Evolutionary conservation across 192 early-diverging fungal species (phyloP), one percentile per base, ranked within the genome.

Genomic region (Backusella luteola): DNA sequence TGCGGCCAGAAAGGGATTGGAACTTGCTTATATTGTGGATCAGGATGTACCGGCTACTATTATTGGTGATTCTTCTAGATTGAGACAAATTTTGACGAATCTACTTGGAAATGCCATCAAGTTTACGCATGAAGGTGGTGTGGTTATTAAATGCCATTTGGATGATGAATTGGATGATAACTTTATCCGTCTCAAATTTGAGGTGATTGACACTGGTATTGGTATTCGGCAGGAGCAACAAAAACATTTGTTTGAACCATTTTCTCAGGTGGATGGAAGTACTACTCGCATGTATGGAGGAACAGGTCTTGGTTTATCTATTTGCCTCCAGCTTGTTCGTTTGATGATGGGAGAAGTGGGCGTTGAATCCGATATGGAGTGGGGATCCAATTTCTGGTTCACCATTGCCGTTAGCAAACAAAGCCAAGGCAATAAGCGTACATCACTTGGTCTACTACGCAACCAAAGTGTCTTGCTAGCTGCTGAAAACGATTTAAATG

Each of bases 41-140:
- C 80, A 83, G 8, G 77, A 83, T 23, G 89, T 92, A 4, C 90
- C 90, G 2, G 80, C 83, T 36, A 79, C 85, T 0, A 59, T 92
- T 8, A 76, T 88, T 52, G 86, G 87, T 12, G 90, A 92, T 67
- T 84, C 83, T 0, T 81, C 86, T 21, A 79, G 90, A 23, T 42
- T 92, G 19, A 87, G 88, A 32, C 90, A 92, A 59, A 87, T 90
- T 26, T 78, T 90, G 49, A 76, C 87, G 12, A 90, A 90, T 68
- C 69, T 92, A 4, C 81, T 89, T 8, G 88, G 89, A 3, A 92
- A 92, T 78, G 88, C 90, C 1, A 90, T 92, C 80, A 92, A 92
- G 73, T 92, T 92, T 72, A 90, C 90, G 1, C 85, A 85, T n/a
- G 34, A 84, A 66, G 90, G 90, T 49, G 89, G 87, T 69, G 86